Evolutionary conservation across 2,329 filamentous ascomycete genomes (phyloP), one percentile per base, ranked within the genome.

Genomic region (Catunica adiposa): DNA sequence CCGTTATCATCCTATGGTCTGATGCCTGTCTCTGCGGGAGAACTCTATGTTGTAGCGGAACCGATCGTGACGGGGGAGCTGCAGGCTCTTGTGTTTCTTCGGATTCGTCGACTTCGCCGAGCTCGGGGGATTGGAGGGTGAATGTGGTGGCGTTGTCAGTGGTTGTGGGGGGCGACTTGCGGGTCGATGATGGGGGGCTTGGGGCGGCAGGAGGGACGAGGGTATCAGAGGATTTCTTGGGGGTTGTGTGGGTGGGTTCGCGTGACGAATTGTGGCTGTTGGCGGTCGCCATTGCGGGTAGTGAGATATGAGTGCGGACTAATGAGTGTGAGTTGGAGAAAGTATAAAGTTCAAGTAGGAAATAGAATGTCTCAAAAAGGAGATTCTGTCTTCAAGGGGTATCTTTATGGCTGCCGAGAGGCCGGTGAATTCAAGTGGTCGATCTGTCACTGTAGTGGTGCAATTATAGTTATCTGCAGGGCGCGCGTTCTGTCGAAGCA

Each of bases 211-310:
- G 48, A 1, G 53, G 47, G 9, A 52, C 52, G 38, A 26, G 29
- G 8, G 38, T 15, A 14, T 34, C 11, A 34, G 29, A 44, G 17
- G 26, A 14, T 4, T n/a, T 55, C 46, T 42, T 31, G 46, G 6
- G 38, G 62, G 31, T 67, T 66, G 14, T 77, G 76, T 56, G 77
- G 75, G 76, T 61, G 80, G 79, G 60, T 71, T 80, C 77, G 58
- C 76, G 71, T 53, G 73, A 69, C 54, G 76, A 76, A 60, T 77
- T 71, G 62, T 80, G 80, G 63, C 74, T 69, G 64, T 80, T 77
- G 66, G 80, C 73, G 65, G 75, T 79, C 60, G 77, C 77, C 78
- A 80, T 80, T 14, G 22, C 20, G 23, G 51, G 15, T 42, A 5
- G 38, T 42, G 38, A 7, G 38, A n/a, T 42, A 4, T n/a, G 14